Conservation (phyloP, 495 filamentous ascomycete genomes). For the Penicillium cataractarum region DNA sequence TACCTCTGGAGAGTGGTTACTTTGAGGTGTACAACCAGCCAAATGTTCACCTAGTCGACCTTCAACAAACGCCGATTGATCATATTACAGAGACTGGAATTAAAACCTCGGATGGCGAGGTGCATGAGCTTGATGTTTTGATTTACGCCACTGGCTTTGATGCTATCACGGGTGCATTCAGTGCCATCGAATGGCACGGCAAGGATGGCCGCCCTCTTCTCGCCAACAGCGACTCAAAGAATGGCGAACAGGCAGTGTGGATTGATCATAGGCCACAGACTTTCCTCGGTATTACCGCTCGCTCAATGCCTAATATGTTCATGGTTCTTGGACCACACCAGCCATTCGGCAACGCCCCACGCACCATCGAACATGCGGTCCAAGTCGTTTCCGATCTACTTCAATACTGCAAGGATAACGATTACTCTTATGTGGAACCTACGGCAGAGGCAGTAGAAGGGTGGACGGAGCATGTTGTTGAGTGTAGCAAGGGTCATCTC, state of each 20-base stretch:
- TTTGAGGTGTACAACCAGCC: constrained; percentile 41
- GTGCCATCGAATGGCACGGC: constrained; percentile 34
- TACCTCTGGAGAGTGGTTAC: constrained; percentile 37
- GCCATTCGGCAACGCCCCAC: constrained; percentile 29
- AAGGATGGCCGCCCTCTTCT: constrained; percentile 26
- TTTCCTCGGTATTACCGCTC: constrained; percentile 30
- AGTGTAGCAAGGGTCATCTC: constrained; percentile 24
- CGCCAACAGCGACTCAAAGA: constrained; percentile 15
- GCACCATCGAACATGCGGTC: constrained; percentile 27
- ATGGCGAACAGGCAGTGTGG: constrained; percentile 27
- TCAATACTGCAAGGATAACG: constrained; percentile 24
- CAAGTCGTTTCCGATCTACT: constrained; percentile 23
- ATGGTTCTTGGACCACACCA: constrained; percentile 39
- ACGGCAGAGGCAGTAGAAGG: constrained; percentile 19
- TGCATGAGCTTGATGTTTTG: constrained; percentile 46
- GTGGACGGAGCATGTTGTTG: constrained; percentile 27
- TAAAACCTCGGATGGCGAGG: constrained; percentile 34
- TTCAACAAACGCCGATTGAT: constrained; percentile 32
- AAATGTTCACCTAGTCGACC: constrained; percentile 39
- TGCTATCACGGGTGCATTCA: constrained; percentile 37
- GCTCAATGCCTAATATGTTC: constrained; percentile 42
- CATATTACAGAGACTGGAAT: constrained; percentile 33
- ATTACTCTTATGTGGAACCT: constrained; percentile 25
- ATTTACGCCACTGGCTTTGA: constrained; percentile 43
- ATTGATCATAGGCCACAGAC: constrained; percentile 28